A percentile compares a stretch with the other conserved stretches of the same genome.
Evolutionary conservation across 805 yeast genomes (phyloP).

Genomic region (Candida sithepensis): DNA sequence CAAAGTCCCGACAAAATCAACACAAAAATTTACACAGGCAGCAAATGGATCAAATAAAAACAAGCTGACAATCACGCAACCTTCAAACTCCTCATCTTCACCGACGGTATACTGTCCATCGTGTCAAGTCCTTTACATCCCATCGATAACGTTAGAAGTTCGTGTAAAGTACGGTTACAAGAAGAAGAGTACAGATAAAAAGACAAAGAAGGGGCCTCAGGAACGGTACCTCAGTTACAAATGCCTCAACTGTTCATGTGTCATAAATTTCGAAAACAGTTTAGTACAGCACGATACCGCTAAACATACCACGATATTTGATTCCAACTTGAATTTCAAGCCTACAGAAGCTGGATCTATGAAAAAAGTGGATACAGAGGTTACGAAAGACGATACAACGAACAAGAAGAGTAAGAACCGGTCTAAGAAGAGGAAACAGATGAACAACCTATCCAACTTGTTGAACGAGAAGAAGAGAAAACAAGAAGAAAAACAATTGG

Average conservation of each 20-base stretch:
- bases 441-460: slow-evolving; percentile 21
- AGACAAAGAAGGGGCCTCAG: not conserved
- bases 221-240: slow-evolving; percentile 14
- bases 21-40: not conserved
- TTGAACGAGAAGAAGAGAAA: slow-evolving; percentile 18
- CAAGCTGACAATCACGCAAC: not conserved
- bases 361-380: not conserved
- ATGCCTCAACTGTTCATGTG: slow-evolving; percentile 20
- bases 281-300: not conserved
- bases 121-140: slow-evolving; percentile 17
- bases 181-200: not conserved
- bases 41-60: slow-evolving; percentile 3
- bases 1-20: not conserved
- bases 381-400: not conserved
- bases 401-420: slow-evolving; percentile 15
- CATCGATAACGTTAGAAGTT: slow-evolving; percentile 18
- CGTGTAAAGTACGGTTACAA: slow-evolving; percentile 10
- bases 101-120: slow-evolving; percentile 9
- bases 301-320: slow-evolving; percentile 8
- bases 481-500: slow-evolving; percentile 10
- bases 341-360: too few relatives aligned
- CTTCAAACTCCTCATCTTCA: not conserved
- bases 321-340: slow-evolving; percentile 6
- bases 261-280: slow-evolving; percentile 8
- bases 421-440: slow-evolving; percentile 25